Base-by-base conservation (phyloP, 768 basidiomycete species). In the Rhodotorula toruloides region DNA sequence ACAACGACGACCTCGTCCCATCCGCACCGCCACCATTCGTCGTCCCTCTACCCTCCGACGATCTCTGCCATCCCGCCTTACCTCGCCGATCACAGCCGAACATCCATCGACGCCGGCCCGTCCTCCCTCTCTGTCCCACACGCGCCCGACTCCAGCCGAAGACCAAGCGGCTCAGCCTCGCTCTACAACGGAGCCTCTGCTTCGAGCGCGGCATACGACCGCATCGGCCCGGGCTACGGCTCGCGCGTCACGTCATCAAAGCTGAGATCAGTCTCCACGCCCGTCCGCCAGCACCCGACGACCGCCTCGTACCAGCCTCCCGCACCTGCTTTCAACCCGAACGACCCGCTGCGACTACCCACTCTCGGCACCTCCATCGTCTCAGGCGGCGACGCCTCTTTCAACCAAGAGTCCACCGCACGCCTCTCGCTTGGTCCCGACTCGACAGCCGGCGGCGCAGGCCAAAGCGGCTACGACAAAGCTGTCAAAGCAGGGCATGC, bases 261-360 rank as follows among this genome's bases (percentile, higher is more conserved):
- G 27, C 40, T 61, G 22, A 50, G 60, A 9, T 44, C 52, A 3
- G 43, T 42, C 0, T 53, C 60, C 7, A 36, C 60, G 13, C 60
- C 60, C 2, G 25, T 48, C 16, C 27, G 37, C n/a, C 43, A 32
- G 1, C 36, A 44, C 34, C n/a, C 53, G 37, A 61, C 60, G n/a
- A 71, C 70, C 12, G 63, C 70, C 13, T 71, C 65, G 17, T 71
- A 67, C 50, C 70, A 71, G 37, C 70, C 70, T 4, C 70, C 70
- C 4, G 70, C 70, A 11, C 66, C 66, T 7, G 58, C 61, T 19
- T 71, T 60, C 54, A 39, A 53, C 21, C 58, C 62, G 10, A 47
- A 49, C 10, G 57, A 54, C 43, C 44, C 58, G 43, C 25, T 27
- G 42, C 16, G 31, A 34, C 8, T 27, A 53, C 36, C 37, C 8